Evolutionary conservation across 2,329 filamentous ascomycete species (phyloP).

Genomic region (Colletotrichum sojae): DNA sequence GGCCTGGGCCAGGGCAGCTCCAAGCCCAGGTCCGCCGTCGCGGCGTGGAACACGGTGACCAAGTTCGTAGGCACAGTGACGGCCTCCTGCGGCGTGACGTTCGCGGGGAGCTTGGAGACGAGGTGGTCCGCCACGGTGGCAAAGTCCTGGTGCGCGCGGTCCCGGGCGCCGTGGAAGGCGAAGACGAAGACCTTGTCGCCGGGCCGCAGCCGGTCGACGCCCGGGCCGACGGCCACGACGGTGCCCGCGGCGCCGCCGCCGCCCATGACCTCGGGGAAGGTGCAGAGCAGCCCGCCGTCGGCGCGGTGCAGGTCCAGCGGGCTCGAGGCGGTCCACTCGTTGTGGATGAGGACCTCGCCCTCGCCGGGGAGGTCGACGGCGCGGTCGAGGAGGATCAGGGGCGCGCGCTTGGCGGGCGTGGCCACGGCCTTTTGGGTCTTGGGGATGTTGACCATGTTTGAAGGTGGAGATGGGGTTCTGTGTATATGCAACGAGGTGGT

Average conservation of each 20-base stretch:
- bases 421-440: constrained; percentile 47
- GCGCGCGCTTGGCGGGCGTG: constrained; percentile 41
- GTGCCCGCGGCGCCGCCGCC: constrained; percentile 65
- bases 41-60: constrained; percentile 71
- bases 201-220: constrained; percentile 50
- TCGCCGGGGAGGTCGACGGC: constrained; percentile 50
- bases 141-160: constrained; percentile 70
- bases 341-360: constrained; percentile 68
- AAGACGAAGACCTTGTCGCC: constrained; percentile 73
- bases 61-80: constrained; percentile 70
- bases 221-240: constrained; percentile 64
- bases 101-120: constrained; percentile 60
- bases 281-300: constrained; percentile 70
- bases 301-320: constrained; percentile 74
- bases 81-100: constrained; percentile 59
- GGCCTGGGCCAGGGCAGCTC: constrained; percentile 71
- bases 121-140: constrained; percentile 66
- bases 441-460: constrained; percentile 39
- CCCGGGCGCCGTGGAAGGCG: constrained; percentile 60
- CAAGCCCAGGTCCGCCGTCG: constrained; percentile 64
- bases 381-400: constrained; percentile 44
- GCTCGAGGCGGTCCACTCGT: constrained; percentile 73
- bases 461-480: not conserved
- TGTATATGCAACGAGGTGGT: not conserved
- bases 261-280: constrained; percentile 66